Conservation (phyloP, 176 grass and related monocot genomes). For the Phragmites australis region DNA sequence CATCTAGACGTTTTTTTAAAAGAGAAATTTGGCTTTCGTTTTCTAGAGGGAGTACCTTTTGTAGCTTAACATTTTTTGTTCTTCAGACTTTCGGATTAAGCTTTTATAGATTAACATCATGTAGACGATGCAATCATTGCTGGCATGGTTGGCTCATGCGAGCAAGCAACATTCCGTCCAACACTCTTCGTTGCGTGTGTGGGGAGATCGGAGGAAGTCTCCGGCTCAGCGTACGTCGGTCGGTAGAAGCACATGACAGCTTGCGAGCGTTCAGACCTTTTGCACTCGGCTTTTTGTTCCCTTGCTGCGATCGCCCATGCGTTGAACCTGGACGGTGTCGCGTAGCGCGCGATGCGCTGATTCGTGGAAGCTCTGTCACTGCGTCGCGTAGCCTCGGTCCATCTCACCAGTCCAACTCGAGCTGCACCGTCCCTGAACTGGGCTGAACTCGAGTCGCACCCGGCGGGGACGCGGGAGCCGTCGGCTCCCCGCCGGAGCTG, state of each 20-base stretch:
- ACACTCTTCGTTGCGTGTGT: not conserved
- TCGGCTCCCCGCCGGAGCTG: no score
- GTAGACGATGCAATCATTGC: not conserved
- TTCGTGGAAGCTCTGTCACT: not conserved
- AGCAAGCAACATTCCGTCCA: not conserved
- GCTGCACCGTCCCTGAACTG: no score
- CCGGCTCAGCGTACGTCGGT: not conserved
- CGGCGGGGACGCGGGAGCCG: no score
- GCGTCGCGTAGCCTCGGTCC: no score
- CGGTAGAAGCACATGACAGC: not conserved
- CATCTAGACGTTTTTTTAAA: no score
- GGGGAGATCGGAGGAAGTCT: constrained; percentile 10
- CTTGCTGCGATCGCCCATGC: not conserved
- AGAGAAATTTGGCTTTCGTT: no score
- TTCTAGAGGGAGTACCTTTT: not conserved
- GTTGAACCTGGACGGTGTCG: not conserved
- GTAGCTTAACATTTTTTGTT: not conserved
- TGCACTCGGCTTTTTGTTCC: not conserved
- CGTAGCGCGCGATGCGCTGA: not conserved
- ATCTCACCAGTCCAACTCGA: no score
- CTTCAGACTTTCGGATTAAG: not conserved
- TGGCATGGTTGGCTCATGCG: not conserved
- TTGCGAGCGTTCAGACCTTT: not conserved
- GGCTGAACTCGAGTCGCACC: no score
- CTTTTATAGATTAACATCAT: no score